Conservation (phyloP, 164 flowering plant species). For the Vitis rupestris region DNA sequence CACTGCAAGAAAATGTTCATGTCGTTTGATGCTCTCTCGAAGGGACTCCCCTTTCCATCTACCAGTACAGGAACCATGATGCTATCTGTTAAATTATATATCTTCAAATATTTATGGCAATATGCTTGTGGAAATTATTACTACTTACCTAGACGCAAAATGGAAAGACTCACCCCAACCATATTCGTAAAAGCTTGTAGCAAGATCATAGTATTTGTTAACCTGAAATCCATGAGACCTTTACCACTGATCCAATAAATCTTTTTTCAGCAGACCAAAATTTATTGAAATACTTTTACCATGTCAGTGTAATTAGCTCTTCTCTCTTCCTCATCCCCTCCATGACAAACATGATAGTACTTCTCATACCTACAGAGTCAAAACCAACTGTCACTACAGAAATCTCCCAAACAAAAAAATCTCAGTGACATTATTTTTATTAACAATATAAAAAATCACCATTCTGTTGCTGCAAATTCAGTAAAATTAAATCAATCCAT, state of each 20-base stretch:
- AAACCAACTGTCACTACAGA: not conserved
- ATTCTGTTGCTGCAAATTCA: no score
- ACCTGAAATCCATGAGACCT: conserved; percentile 50
- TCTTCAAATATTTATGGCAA: no score
- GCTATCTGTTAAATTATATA: no score
- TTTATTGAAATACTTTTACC: conserved; percentile 39
- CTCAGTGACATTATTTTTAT: not conserved
- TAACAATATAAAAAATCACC: no score
- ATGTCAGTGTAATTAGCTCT: conserved; percentile 89
- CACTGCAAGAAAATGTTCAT: conserved; percentile 95
- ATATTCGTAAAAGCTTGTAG: conserved; percentile 96
- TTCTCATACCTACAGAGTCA: conserved; percentile 80
- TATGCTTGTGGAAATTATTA: no score
- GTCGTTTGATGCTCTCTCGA: conserved; percentile 88
- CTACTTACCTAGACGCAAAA: conserved; percentile 79
- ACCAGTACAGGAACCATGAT: not conserved
- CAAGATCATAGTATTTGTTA: conserved; percentile 96
- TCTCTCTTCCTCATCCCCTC: conserved; percentile 85
- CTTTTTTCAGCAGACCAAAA: no score
- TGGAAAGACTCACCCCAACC: conserved; percentile 99
- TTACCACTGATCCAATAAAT: no score
- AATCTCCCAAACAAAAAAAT: not conserved
- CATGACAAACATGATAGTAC: conserved; percentile 81
- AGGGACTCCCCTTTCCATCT: conserved; percentile 97
- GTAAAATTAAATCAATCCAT: no score